Evolutionary conservation across 1,139 yeast genomes (phyloP), one percentile per base, ranked within the genome.

Genomic region (Suhomyces ambrosiae): DNA sequence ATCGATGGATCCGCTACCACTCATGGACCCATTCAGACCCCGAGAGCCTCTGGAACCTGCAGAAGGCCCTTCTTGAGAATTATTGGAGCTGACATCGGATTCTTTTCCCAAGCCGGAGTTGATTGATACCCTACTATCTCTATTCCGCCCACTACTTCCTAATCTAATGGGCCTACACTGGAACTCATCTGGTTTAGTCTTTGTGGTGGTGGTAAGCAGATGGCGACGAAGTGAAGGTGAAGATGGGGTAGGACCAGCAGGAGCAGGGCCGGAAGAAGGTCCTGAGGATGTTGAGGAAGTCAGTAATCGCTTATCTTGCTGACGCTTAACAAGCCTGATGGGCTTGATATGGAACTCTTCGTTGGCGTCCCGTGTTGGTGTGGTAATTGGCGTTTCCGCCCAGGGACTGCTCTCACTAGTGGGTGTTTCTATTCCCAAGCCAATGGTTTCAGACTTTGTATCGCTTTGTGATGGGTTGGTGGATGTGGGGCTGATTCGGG

Each of bases 141-240:
- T 29, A 14, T 40, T 33, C 14, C 42, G 31, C 23, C 39, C 23
- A 14, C 51, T 35, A 30, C 56, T 53, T 4, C 68, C 63, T 25
- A 63, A 44, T 27, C 67, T 44, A 21, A 63, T 61, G 7, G 68
- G 68, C n/a, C 69, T 53, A 44, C 57, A 58, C 28, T 60, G 65
- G 43, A 63, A 63, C 23, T 63, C 67, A 5, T 61, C 64, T 10
- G 52, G 28, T 21, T 38, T 45, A 7, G 53, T 14, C 12, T 32
- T 34, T 13, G 38, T 17, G 13, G 28, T 15, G 15, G 30, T 22
- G 10, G 33, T 10, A 25, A 28, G 36, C 3, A 15, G 19, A 3
- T 28, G 29, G 10, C 37, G 37, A 10, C 28, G 27, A 16, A 28
- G 38, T 6, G 37, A 35, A n/a, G 33, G 24, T 11, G 29, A 29